These are phyloP conservation scores for Coniosporium tulheliwenetii DNA, from an alignment of 2,329 filamentous ascomycete species.

Conservation along the genomic window DNA sequence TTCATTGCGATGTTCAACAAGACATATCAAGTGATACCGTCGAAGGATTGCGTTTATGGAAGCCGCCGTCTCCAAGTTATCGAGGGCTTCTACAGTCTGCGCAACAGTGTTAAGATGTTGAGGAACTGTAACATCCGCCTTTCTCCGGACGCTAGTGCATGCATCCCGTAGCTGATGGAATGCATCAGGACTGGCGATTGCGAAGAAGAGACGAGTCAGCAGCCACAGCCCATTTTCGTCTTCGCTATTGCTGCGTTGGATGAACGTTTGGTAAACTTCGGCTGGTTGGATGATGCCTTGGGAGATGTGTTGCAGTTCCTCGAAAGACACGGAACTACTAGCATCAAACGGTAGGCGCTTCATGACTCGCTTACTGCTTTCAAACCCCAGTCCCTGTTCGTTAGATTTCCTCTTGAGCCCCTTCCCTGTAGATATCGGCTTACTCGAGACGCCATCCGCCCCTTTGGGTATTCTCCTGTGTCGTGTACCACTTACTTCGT, in stretches of 20 bases:
- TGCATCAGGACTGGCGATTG: neutral
- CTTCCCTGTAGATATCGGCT: neutral
- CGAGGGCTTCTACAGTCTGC: neutral
- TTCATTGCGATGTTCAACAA: neutral
- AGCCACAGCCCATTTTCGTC: neutral
- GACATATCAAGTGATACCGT: neutral
- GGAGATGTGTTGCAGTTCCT: neutral
- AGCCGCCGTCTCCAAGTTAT: neutral
- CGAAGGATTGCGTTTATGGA: neutral
- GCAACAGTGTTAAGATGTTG: neutral
- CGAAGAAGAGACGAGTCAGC: slow-evolving; percentile 1
- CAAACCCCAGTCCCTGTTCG: neutral
- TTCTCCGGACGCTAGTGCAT: neutral
- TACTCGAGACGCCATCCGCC: neutral
- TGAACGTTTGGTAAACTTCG: slow-evolving; percentile 1
- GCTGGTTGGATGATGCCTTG: neutral
- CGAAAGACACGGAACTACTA: neutral
- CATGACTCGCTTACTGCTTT: neutral
- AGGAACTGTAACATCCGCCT: neutral
- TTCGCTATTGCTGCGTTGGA: neutral
- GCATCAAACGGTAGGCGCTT: neutral
- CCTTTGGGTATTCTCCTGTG: neutral
- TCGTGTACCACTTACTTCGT: neutral
- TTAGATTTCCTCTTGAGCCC: neutral
- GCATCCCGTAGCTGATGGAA: neutral